A percentile compares a stretch with the other conserved stretches of the same genome.
Evolutionary conservation across 2,329 filamentous ascomycete species (phyloP).

Genomic region (Lizonia empirigonia): DNA sequence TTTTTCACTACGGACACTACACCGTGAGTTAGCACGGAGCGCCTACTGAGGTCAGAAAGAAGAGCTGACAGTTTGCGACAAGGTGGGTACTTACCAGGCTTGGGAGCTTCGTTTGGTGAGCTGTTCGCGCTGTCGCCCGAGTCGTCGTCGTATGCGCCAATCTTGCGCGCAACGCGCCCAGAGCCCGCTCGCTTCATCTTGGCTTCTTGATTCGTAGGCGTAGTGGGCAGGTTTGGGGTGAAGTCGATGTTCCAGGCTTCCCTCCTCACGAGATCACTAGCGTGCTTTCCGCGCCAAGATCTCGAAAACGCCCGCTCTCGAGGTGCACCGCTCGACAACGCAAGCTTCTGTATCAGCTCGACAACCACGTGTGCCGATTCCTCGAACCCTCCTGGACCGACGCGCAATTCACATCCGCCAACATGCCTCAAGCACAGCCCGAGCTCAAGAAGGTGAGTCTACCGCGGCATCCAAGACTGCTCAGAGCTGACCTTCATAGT

Average conservation of each 20-base stretch:
- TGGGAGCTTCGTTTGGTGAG: slow-evolving; percentile 39
- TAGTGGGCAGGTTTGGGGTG: not conserved
- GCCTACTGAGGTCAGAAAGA: slow-evolving; percentile 44
- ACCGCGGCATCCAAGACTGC: not conserved
- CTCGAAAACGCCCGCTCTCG: slow-evolving; percentile 22
- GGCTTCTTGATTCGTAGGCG: not conserved
- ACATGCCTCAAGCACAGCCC: slow-evolving; percentile 97
- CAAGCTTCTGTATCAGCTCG: slow-evolving; percentile 2
- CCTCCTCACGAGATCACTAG: slow-evolving; percentile 15
- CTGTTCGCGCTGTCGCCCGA: slow-evolving; percentile 36
- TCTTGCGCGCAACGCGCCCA: slow-evolving; percentile 74
- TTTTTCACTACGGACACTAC: slow-evolving; percentile 60
- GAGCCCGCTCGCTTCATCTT: slow-evolving; percentile 64
- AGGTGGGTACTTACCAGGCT: slow-evolving; percentile 50
- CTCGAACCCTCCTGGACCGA: not conserved
- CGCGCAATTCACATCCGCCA: slow-evolving; percentile 43
- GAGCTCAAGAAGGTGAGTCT: slow-evolving; percentile 90
- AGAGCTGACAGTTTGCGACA: slow-evolving; percentile 29
- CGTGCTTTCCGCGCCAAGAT: slow-evolving; percentile 21
- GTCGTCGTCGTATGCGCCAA: slow-evolving; percentile 71
- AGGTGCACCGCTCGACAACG: not conserved
- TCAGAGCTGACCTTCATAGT: slow-evolving; percentile 62
- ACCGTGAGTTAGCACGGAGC: slow-evolving; percentile 51
- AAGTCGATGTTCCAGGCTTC: slow-evolving; percentile 6
- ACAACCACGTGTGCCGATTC: not conserved